Evolutionary conservation across 2,329 filamentous ascomycete genomes (phyloP), one percentile per base, ranked within the genome.

Genomic region (Hypoxylon sp.): DNA sequence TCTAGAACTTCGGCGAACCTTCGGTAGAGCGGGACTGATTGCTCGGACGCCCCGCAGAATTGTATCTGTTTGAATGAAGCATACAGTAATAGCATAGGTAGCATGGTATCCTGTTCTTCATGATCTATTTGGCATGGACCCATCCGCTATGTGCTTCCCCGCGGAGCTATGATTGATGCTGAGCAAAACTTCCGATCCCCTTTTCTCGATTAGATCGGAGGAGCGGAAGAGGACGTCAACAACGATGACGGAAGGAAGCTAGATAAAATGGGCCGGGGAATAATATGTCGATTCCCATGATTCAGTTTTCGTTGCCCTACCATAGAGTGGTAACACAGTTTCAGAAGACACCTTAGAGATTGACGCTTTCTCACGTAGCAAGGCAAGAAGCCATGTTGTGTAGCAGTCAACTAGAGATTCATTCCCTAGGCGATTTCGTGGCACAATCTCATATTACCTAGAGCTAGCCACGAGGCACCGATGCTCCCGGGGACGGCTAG

Each of bases 371-470:
- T 34, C 23, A 36, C 19, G 34, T 52, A 41, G 34, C 42, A 51
- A 45, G 53, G 42, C 43, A 42, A 55, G 52, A 44, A 42, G 42
- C 52, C 41, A 51, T 27, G 42, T 44, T 35, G 45, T 40, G 51
- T 41, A 41, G 45, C 37, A 40, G 40, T 41, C 41, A 27, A 48
- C 44, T 25, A 42, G 44, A 53, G 34, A 51, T 46, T 43, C 41
- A 46, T 50, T 45, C 40, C 20, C 35, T 50, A 55, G 46, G 40
- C 51, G 45, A 55, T 50, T 55, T 42, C 37, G 51, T 46, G 47
- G 32, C 51, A 55, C 51, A 43, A 42, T 32, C 41, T 47, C 36
- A 47, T 43, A 47, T 46, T 50, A 55, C 19, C 36, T 32, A 42
- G 42, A 25, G 46, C 52, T 35, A 34, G 37, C 34, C 42, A 34